Percentiles rank a stretch among this genome's conserved stretches.
Conservation (phyloP, 2,329 filamentous ascomycete genomes). For the Penicillium sp. region DNA sequence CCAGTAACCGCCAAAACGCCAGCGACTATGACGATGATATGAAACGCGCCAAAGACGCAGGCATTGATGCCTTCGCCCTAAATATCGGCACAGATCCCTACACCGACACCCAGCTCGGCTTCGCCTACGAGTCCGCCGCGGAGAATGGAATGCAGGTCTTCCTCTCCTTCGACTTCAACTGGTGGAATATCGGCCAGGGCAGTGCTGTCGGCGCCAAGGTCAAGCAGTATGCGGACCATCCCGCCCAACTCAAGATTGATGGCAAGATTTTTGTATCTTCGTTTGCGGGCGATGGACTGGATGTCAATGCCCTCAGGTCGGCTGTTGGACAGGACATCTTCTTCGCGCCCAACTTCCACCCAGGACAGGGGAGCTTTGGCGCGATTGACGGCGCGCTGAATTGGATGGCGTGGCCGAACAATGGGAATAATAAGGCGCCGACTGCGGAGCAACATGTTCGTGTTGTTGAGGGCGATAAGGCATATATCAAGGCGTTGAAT, state of each 20-base stretch:
- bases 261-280: constrained; percentile 56
- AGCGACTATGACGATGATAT: constrained; percentile 53
- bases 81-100: constrained; percentile 52
- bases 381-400: constrained; percentile 46
- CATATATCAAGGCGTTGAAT: constrained; percentile 35
- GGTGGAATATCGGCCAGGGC: constrained; percentile 43
- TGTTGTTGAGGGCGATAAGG: constrained; percentile 42
- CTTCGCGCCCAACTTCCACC: constrained; percentile 55
- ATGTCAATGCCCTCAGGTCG: constrained; percentile 44
- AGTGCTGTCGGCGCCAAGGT: constrained; percentile 49
- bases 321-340: constrained; percentile 50
- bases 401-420: constrained; percentile 49
- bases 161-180: constrained; percentile 60
- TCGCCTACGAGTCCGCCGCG: constrained; percentile 54
- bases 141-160: constrained; percentile 55
- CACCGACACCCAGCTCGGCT: constrained; percentile 49
- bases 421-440: constrained; percentile 54
- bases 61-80: constrained; percentile 54
- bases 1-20: constrained; percentile 45
- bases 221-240: constrained; percentile 45
- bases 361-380: constrained; percentile 40
- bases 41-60: constrained; percentile 44
- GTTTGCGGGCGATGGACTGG: constrained; percentile 53
- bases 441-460: constrained; percentile 42
- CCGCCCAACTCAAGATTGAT: constrained; percentile 54